Percentiles rank a stretch among this genome's conserved stretches.
Conservation (phyloP, 2,329 filamentous ascomycete genomes). For the Colletotrichum phormii region DNA sequence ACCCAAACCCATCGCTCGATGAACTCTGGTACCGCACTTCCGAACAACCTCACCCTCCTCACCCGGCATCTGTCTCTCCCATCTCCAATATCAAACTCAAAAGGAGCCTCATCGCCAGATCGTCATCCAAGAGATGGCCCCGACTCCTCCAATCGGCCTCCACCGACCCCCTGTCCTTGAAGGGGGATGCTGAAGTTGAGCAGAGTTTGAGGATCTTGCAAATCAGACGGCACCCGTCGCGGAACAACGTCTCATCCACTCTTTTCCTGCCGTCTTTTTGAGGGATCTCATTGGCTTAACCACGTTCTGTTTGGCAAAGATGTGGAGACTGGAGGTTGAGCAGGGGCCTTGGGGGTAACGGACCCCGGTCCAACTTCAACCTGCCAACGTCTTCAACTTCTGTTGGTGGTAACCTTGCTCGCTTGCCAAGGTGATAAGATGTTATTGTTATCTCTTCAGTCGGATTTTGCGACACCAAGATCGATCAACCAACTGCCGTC, state of each 20-base stretch:
- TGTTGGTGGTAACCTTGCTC: not conserved
- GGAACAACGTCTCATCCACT: slow-evolving; percentile 30
- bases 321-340: not conserved
- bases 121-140: slow-evolving; percentile 19
- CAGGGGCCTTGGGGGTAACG: slow-evolving; percentile 5
- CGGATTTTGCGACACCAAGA: not conserved
- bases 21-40: not conserved
- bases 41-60: not conserved
- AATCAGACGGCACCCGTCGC: slow-evolving; percentile 37
- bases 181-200: slow-evolving; percentile 19
- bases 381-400: not conserved
- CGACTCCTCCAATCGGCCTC: not conserved
- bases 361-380: slow-evolving; percentile 8
- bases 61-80: not conserved
- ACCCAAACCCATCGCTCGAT: not conserved
- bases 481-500: not conserved
- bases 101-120: slow-evolving; percentile 13
- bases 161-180: slow-evolving; percentile 14
- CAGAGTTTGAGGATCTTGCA: slow-evolving; percentile 32
- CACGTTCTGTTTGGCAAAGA: not conserved
- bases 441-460: not conserved
- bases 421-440: too few relatives aligned
- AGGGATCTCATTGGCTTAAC: slow-evolving; percentile 8
- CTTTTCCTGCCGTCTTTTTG: slow-evolving; percentile 10
- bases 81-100: not conserved